A percentile compares a stretch with the other conserved stretches of the same genome.
Conservation (phyloP, 1,284 basidiomycete genomes). For the Trichosporon sp. region DNA sequence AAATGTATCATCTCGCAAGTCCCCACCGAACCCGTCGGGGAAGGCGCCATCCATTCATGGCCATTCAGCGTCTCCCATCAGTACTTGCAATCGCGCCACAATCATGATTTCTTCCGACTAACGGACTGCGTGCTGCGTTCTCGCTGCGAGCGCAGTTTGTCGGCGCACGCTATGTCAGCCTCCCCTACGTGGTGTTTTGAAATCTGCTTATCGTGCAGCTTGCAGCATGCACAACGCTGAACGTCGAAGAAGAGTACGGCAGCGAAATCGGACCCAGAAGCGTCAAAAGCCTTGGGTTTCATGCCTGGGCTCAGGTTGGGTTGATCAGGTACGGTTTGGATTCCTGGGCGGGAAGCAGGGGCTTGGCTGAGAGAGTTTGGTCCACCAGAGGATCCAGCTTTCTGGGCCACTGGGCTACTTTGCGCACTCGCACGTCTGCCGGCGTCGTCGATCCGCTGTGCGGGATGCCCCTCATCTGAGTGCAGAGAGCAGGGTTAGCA, state of each 20-base stretch:
- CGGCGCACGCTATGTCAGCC: background rate
- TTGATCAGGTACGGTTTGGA: slow-evolving; percentile 10
- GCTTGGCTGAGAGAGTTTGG: background rate
- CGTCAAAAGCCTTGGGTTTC: background rate
- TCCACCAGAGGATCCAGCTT: background rate
- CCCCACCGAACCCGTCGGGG: background rate
- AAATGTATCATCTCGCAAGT: background rate
- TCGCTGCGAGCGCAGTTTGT: background rate
- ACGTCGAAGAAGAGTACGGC: background rate
- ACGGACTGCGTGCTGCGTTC: slow-evolving; percentile 4
- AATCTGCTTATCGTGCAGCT: background rate
- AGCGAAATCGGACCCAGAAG: slow-evolving; percentile 4
- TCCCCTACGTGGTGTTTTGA: background rate
- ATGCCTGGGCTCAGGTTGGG: background rate
- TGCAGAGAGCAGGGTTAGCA: background rate
- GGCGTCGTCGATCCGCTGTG: too few relatives aligned
- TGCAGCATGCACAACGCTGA: background rate
- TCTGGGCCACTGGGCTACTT: background rate
- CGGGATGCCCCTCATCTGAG: too few relatives aligned
- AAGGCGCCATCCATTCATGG: slow-evolving; percentile 7
- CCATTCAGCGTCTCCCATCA: background rate
- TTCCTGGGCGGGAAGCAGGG: slow-evolving; percentile 8
- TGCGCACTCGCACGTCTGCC: background rate
- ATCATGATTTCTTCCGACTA: background rate
- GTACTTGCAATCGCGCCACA: slow-evolving; percentile 10